A percentile compares a stretch with the other conserved stretches of the same genome.
These are phyloP conservation scores for Chlorella vulgaris DNA, from an alignment of 139 green algal genomes.

Conservation along the genomic window DNA sequence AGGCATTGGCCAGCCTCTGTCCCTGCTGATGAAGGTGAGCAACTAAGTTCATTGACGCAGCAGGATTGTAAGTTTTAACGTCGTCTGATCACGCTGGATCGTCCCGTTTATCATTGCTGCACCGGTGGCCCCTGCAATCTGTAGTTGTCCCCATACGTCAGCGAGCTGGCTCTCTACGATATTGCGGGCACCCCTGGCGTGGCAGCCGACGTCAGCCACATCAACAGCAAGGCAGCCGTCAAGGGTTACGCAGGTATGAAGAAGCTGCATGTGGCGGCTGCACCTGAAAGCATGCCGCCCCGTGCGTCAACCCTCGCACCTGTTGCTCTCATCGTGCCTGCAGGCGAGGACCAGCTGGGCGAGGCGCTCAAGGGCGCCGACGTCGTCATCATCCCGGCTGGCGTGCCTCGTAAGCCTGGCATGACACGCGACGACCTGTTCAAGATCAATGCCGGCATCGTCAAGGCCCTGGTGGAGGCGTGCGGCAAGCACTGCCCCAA, in stretches of 20 bases:
- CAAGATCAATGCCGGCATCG: conserved; percentile 94
- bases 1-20: conserved; percentile 91
- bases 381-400: conserved; percentile 90
- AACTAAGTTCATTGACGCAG: not conserved
- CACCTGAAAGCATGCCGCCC: too few relatives aligned
- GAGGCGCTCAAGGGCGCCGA: conserved; percentile 77
- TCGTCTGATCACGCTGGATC: too few relatives aligned
- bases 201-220: conserved; percentile 92
- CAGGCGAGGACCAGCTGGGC: conserved; percentile 72
- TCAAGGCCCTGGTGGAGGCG: conserved; percentile 85
- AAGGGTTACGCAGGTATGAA: conserved; percentile 55
- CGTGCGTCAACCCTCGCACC: too few relatives aligned
- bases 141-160: conserved; percentile 80
- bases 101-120: too few relatives aligned
- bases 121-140: too few relatives aligned
- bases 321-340: too few relatives aligned
- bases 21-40: conserved; percentile 94
- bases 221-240: conserved; percentile 91
- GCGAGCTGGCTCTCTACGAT: conserved; percentile 87
- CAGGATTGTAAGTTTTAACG: not conserved
- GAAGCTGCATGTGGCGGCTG: too few relatives aligned
- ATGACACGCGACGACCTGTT: conserved; percentile 99
- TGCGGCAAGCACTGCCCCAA: conserved; percentile 90
- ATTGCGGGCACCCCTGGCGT: conserved; percentile 90
- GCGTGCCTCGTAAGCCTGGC: conserved; percentile 97